phyloP scores from a whole-genome alignment of 1,284 basidiomycete genomes.

The Vanrija sp. region DNA sequence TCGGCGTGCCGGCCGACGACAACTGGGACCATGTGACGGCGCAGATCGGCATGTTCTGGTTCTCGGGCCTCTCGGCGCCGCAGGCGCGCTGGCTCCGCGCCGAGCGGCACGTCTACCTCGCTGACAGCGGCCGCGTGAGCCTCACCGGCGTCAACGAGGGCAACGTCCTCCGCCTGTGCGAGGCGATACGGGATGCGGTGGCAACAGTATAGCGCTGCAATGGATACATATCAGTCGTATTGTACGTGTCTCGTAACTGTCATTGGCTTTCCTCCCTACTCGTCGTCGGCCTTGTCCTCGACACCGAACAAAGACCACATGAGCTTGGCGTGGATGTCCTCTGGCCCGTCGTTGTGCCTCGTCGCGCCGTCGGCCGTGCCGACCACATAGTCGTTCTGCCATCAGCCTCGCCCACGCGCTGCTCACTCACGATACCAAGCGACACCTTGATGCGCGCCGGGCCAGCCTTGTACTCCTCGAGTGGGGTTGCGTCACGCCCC shows the following conservation, averaged over 20 bases:
- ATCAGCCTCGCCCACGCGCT: background rate
- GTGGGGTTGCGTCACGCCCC: constrained; percentile 17
- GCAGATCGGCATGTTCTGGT: constrained; percentile 62
- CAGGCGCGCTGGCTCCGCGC: constrained; percentile 67
- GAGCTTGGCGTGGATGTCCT: constrained; percentile 52
- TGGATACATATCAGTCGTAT: too few species aligned
- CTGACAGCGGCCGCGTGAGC: constrained; percentile 73
- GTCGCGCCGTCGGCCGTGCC: constrained; percentile 54
- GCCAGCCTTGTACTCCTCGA: constrained; percentile 60
- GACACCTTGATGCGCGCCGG: constrained; percentile 63
- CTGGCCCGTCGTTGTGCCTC: constrained; percentile 50
- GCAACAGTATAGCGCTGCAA: too few species aligned
- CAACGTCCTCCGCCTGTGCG: constrained; percentile 74
- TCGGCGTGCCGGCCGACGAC: constrained; percentile 90
- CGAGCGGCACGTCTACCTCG: constrained; percentile 74
- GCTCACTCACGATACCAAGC: constrained; percentile 54
- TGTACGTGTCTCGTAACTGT: too few species aligned
- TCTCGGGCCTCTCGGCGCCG: constrained; percentile 66
- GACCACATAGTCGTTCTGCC: constrained; percentile 48
- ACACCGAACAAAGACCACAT: constrained; percentile 49
- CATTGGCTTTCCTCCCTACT: background rate
- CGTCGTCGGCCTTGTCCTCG: constrained; percentile 6
- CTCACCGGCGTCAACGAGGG: constrained; percentile 75
- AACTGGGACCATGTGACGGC: constrained; percentile 83
- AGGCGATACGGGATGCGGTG: constrained; percentile 67